Percentiles rank a stretch among this genome's conserved stretches.
phyloP scores from a whole-genome alignment of 1,139 yeast species.

The Yamadazyma trypodendri region DNA sequence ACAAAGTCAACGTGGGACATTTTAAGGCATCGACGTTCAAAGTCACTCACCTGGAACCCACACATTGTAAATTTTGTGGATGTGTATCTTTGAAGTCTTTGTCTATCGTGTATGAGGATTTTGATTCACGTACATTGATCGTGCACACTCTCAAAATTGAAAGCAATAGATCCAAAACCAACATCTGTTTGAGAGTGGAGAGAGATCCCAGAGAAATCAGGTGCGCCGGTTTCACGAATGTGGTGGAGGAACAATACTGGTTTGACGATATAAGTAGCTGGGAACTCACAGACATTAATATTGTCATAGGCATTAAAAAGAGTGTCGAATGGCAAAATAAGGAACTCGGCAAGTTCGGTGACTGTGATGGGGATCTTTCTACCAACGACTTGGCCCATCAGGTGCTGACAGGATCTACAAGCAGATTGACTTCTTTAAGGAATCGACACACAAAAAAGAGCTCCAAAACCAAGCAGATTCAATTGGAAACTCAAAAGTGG shows the following conservation, averaged over 20 bases:
- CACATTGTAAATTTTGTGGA: conserved; percentile 89
- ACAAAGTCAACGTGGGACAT: conserved; percentile 58
- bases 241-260: conserved; percentile 70
- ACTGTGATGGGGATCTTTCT: background rate
- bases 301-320: conserved; percentile 67
- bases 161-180: conserved; percentile 67
- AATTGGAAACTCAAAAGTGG: conserved; percentile 39
- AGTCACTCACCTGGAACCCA: conserved; percentile 80
- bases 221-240: conserved; percentile 80
- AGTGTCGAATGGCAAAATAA: conserved; percentile 15
- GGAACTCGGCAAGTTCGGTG: background rate
- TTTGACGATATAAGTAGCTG: conserved; percentile 66
- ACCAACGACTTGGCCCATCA: background rate
- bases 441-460: background rate
- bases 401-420: background rate
- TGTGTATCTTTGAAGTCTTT: conserved; percentile 76
- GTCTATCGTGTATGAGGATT: conserved; percentile 68
- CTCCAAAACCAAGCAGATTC: background rate
- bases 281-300: conserved; percentile 76
- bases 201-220: conserved; percentile 90
- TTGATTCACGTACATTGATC: conserved; percentile 55
- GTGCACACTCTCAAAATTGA: conserved; percentile 73
- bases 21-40: conserved; percentile 60
- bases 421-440: conserved; percentile 1
- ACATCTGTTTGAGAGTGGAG: conserved; percentile 83